These are phyloP conservation scores for Fusarium praegraminearum DNA, from an alignment of 2,329 filamentous ascomycete genomes.

Conservation along the genomic window DNA sequence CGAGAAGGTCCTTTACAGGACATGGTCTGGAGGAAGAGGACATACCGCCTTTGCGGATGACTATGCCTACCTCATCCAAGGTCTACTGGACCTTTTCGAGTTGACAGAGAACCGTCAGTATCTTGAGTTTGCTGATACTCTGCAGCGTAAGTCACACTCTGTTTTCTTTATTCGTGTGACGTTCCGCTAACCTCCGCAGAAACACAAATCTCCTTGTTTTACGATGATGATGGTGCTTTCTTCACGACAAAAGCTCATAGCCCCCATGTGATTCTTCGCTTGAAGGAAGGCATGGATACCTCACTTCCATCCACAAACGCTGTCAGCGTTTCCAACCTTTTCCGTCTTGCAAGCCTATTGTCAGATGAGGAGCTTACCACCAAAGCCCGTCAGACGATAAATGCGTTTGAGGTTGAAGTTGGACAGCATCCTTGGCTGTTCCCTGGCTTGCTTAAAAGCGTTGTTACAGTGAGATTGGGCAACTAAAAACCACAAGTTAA, in stretches of 20 bases:
- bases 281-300: conserved; percentile 96
- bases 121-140: conserved; percentile 81
- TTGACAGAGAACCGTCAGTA: conserved; percentile 81
- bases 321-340: conserved; percentile 86
- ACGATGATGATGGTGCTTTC: conserved; percentile 77
- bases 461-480: conserved; percentile 81
- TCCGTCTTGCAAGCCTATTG: conserved; percentile 79
- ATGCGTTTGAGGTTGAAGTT: conserved; percentile 90
- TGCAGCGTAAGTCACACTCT: conserved; percentile 71
- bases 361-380: conserved; percentile 72
- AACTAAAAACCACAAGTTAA: conserved; percentile 58
- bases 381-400: conserved; percentile 78
- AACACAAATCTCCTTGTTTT: conserved; percentile 81
- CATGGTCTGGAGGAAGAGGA: conserved; percentile 76
- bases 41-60: conserved; percentile 88
- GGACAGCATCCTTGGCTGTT: conserved; percentile 95
- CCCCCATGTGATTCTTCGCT: conserved; percentile 80
- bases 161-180: not conserved
- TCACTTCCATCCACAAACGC: conserved; percentile 92
- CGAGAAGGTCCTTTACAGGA: conserved; percentile 74
- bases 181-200: conserved; percentile 56
- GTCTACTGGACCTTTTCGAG: conserved; percentile 86
- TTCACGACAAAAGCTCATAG: conserved; percentile 75
- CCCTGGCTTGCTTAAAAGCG: conserved; percentile 78
- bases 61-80: conserved; percentile 89